Conservation (phyloP, 371 early-diverging fungal genomes). For the Funneliformis caledonium region DNA sequence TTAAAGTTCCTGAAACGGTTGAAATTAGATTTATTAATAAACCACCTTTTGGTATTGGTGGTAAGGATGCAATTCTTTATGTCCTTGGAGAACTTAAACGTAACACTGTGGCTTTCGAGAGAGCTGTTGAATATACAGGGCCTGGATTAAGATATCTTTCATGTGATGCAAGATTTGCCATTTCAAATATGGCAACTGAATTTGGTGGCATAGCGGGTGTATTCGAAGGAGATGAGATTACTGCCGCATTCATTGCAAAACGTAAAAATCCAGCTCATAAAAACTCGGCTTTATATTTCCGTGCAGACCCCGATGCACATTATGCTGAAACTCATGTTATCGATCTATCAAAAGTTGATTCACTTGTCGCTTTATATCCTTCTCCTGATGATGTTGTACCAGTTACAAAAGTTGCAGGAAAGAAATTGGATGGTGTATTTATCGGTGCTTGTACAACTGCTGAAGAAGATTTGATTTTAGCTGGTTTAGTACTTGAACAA, state of each 20-base stretch:
- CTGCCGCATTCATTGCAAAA: slow-evolving; percentile 70
- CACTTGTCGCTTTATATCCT: slow-evolving; percentile 74
- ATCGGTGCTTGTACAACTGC: slow-evolving; percentile 87
- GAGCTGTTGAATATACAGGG: slow-evolving; percentile 80
- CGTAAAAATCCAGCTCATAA: slow-evolving; percentile 70
- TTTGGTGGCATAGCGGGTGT: slow-evolving; percentile 85
- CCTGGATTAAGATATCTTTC: slow-evolving; percentile 74
- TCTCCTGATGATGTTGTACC: slow-evolving; percentile 78
- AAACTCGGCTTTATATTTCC: slow-evolving; percentile 71
- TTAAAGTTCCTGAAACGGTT: slow-evolving; percentile 79
- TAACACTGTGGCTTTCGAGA: slow-evolving; percentile 80
- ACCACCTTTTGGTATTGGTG: slow-evolving; percentile 79
- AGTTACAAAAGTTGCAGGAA: slow-evolving; percentile 60
- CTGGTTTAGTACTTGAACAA: slow-evolving; percentile 72
- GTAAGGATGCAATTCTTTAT: slow-evolving; percentile 78
- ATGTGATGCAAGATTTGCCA: slow-evolving; percentile 80
- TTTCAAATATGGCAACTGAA: slow-evolving; percentile 83
- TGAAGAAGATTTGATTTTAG: slow-evolving; percentile 80
- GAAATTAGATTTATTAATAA: slow-evolving; percentile 71
- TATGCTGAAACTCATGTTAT: slow-evolving; percentile 77
- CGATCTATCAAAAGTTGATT: slow-evolving; percentile 69
- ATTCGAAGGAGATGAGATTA: slow-evolving; percentile 74
- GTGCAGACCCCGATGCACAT: slow-evolving; percentile 70
- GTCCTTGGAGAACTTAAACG: slow-evolving; percentile 80
- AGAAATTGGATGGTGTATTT: slow-evolving; percentile 75